Conservation (phyloP, 768 basidiomycete genomes). For the Pulveroboletus sp. region DNA sequence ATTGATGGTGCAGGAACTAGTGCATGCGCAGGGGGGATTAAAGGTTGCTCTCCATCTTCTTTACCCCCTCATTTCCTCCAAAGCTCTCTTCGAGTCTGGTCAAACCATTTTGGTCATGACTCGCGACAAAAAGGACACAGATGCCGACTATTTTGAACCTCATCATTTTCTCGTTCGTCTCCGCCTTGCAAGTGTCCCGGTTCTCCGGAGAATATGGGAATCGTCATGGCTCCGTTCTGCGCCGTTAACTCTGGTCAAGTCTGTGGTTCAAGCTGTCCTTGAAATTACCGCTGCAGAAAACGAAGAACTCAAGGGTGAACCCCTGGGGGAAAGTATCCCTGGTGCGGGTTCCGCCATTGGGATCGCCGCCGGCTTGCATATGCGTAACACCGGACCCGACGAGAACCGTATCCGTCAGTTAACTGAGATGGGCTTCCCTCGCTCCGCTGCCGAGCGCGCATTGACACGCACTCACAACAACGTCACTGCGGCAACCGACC, state of each 20-base stretch:
- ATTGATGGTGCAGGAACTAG: constrained; percentile 57
- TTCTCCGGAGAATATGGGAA: constrained; percentile 73
- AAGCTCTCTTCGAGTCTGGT: constrained; percentile 78
- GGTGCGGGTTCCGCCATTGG: constrained; percentile 30
- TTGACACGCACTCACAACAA: constrained; percentile 85
- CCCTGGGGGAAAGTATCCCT: constrained; percentile 34
- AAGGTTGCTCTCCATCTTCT: constrained; percentile 81
- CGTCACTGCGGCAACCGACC: constrained; percentile 82
- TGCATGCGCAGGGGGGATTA: constrained; percentile 76
- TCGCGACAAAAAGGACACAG: constrained; percentile 76
- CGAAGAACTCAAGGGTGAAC: constrained; percentile 61
- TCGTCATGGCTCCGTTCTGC: constrained; percentile 77
- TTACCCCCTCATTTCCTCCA: constrained; percentile 71
- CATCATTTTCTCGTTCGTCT: constrained; percentile 85
- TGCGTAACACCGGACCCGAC: constrained; percentile 52
- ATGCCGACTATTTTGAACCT: constrained; percentile 79
- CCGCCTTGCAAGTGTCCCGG: constrained; percentile 66
- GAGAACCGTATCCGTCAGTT: constrained; percentile 79
- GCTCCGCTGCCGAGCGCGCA: constrained; percentile 83
- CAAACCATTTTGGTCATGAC: constrained; percentile 74
- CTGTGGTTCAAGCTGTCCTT: constrained; percentile 73
- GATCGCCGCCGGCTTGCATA: constrained; percentile 32
- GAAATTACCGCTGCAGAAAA: constrained; percentile 81
- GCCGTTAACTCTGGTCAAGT: constrained; percentile 71
- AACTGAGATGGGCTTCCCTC: constrained; percentile 95